These are phyloP conservation scores for Porcisia deanei DNA, from an alignment of 208 protist genomes.

Conservation along the genomic window DNA sequence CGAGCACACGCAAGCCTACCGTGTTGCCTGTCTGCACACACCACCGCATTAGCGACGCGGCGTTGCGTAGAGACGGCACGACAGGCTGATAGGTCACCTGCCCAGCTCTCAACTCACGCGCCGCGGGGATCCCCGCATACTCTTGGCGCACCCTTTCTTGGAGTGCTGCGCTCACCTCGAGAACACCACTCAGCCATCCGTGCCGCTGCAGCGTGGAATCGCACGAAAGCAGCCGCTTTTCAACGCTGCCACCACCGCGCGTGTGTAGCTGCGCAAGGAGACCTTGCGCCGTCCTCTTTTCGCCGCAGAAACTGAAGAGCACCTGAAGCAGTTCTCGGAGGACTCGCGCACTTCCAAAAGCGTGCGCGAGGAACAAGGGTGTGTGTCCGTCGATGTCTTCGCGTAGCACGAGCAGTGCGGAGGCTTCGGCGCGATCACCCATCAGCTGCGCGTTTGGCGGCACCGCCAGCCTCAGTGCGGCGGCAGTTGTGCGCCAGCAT, in stretches of 20 bases:
- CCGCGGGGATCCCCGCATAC: conserved; percentile 21
- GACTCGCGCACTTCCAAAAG: conserved; percentile 57
- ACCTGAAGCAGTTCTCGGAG: conserved; percentile 49
- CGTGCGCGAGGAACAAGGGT: conserved; percentile 66
- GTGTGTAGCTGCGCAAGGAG: conserved; percentile 20
- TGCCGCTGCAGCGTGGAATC: conserved; percentile 51
- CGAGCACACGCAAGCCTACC: conserved; percentile 74
- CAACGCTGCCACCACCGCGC: conserved; percentile 10
- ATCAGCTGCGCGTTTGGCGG: conserved; percentile 20
- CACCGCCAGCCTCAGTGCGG: conserved; percentile 34
- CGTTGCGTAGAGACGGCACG: conserved; percentile 19
- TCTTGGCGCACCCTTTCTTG: conserved; percentile 32
- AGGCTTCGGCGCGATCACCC: conserved; percentile 16
- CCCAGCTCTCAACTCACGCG: conserved; percentile 20
- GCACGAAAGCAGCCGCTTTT: conserved; percentile 44
- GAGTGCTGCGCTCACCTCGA: conserved; percentile 53
- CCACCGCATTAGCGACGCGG: conserved; percentile 54
- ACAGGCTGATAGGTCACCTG: conserved; percentile 35
- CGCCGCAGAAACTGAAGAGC: conserved; percentile 25
- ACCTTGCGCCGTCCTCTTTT: conserved; percentile 3
- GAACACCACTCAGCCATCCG: conserved; percentile 66
- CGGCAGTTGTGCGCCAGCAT: conserved; percentile 43
- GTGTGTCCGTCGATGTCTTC: conserved; percentile 65
- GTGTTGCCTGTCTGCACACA: conserved; percentile 65
- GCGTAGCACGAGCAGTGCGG: conserved; percentile 33